These are phyloP conservation scores for Cubamyces sp. DNA, from an alignment of 768 basidiomycete species.

Conservation along the genomic window DNA sequence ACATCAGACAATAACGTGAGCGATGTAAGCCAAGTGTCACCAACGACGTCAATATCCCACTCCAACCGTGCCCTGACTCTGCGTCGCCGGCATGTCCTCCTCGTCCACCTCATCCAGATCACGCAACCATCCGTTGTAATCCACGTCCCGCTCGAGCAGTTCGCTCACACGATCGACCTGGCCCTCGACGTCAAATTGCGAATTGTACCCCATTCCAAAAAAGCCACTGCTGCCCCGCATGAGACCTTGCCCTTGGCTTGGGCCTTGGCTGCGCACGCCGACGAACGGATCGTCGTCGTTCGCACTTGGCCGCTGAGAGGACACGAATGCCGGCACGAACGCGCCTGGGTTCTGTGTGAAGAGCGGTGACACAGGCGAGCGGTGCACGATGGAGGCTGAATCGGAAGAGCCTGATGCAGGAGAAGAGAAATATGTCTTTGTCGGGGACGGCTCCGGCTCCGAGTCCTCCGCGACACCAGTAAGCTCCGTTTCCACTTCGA, in stretches of 20 bases:
- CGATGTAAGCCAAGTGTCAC: neutral
- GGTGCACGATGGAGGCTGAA: conserved; percentile 30
- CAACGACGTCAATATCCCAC: conserved; percentile 1
- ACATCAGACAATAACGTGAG: neutral
- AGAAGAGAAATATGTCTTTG: conserved; percentile 43
- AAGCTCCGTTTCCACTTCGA: conserved; percentile 12
- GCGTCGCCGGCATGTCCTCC: conserved; percentile 14
- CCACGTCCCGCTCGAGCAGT: conserved; percentile 60
- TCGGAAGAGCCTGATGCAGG: conserved; percentile 39
- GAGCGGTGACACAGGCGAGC: conserved; percentile 40
- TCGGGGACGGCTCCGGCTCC: conserved; percentile 33
- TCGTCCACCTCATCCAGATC: conserved; percentile 43
- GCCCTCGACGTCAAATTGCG: conserved; percentile 62
- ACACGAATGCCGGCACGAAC: conserved; percentile 43
- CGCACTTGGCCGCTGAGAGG: conserved; percentile 37
- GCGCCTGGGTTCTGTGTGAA: conserved; percentile 41
- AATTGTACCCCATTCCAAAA: conserved; percentile 52
- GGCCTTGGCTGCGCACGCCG: conserved; percentile 5
- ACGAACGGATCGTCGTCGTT: conserved; percentile 22
- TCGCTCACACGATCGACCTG: conserved; percentile 56
- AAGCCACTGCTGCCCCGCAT: conserved; percentile 33
- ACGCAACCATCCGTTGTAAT: conserved; percentile 56
- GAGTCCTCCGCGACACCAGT: conserved; percentile 13
- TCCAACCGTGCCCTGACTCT: conserved; percentile 18
- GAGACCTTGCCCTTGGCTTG: conserved; percentile 12